Evolutionary conservation across 768 basidiomycete species (phyloP).

Genomic region (Gymnopilus junonius): DNA sequence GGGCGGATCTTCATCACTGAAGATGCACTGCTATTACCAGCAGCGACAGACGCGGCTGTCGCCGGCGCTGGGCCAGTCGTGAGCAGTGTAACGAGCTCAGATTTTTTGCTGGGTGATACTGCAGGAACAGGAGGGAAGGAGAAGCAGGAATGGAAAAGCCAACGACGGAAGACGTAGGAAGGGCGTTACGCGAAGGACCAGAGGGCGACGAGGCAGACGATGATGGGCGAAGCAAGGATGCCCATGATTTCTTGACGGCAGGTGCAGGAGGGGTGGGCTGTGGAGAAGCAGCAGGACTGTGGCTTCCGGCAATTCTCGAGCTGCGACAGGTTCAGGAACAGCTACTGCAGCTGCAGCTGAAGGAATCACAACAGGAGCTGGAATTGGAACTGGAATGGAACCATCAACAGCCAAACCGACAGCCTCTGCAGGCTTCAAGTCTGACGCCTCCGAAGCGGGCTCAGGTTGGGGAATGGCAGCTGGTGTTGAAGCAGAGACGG

Average conservation of each 20-base stretch:
- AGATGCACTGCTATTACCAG: not conserved
- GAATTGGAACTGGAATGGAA: slow-evolving; percentile 5
- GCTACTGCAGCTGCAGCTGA: not conserved
- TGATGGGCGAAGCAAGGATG: slow-evolving; percentile 63
- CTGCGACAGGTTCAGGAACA: not conserved
- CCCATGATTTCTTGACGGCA: slow-evolving; percentile 72
- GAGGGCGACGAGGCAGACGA: slow-evolving; percentile 37
- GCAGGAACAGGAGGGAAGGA: slow-evolving; percentile 25
- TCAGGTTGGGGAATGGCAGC: slow-evolving; percentile 1
- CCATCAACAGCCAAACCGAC: not conserved
- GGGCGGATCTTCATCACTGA: slow-evolving; percentile 50
- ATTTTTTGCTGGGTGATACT: slow-evolving; percentile 42
- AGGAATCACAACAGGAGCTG: not conserved
- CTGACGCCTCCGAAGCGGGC: not conserved
- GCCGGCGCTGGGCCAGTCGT: slow-evolving; percentile 37
- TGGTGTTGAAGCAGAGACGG: slow-evolving; percentile 7
- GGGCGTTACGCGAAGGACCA: slow-evolving; percentile 44
- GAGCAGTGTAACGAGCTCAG: slow-evolving; percentile 60
- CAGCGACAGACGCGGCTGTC: slow-evolving; percentile 12
- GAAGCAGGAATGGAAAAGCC: slow-evolving; percentile 75
- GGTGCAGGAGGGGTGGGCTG: slow-evolving; percentile 22
- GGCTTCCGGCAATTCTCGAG: not conserved
- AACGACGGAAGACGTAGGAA: slow-evolving; percentile 73
- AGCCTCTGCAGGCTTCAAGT: not conserved
- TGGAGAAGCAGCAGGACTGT: slow-evolving; percentile 3